phyloP scores from a whole-genome alignment of 495 filamentous ascomycete genomes.

The Penicillium coprophilum region DNA sequence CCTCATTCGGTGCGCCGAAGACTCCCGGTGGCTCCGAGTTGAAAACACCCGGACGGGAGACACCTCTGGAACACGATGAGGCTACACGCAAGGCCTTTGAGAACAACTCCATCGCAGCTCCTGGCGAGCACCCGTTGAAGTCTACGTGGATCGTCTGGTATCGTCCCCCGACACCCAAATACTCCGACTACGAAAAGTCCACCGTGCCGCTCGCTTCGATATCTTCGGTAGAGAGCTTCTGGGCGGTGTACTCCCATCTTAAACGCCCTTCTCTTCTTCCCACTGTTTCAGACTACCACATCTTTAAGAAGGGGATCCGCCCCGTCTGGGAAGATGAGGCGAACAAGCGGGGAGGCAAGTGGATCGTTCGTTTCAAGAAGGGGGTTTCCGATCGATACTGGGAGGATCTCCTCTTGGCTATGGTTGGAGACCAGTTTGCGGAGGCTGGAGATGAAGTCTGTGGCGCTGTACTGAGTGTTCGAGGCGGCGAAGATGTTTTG shows the following conservation, averaged over 20 bases:
- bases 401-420: slow-evolving; percentile 89
- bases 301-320: slow-evolving; percentile 95
- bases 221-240: slow-evolving; percentile 86
- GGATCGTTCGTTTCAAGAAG: slow-evolving; percentile 94
- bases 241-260: slow-evolving; percentile 85
- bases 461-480: slow-evolving; percentile 87
- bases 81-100: slow-evolving; percentile 43
- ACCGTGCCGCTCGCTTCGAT: slow-evolving; percentile 81
- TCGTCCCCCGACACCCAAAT: slow-evolving; percentile 90
- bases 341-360: slow-evolving; percentile 95
- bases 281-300: slow-evolving; percentile 93
- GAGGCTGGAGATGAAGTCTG: slow-evolving; percentile 95
- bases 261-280: slow-evolving; percentile 86
- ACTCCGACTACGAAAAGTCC: slow-evolving; percentile 97
- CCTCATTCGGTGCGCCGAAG: slow-evolving; percentile 93
- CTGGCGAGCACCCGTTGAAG: slow-evolving; percentile 65
- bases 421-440: slow-evolving; percentile 92
- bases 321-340: slow-evolving; percentile 99
- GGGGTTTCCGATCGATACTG: slow-evolving; percentile 96
- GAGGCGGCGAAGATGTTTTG: slow-evolving; percentile 93
- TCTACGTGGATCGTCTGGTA: slow-evolving; percentile 97
- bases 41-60: slow-evolving; percentile 61
- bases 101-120: slow-evolving; percentile 40
- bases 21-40: slow-evolving; percentile 80
- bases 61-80: slow-evolving; percentile 55